Evolutionary conservation across 2,329 filamentous ascomycete genomes (phyloP), one percentile per base, ranked within the genome.

Genomic region (Ceratocystis albifundus): DNA sequence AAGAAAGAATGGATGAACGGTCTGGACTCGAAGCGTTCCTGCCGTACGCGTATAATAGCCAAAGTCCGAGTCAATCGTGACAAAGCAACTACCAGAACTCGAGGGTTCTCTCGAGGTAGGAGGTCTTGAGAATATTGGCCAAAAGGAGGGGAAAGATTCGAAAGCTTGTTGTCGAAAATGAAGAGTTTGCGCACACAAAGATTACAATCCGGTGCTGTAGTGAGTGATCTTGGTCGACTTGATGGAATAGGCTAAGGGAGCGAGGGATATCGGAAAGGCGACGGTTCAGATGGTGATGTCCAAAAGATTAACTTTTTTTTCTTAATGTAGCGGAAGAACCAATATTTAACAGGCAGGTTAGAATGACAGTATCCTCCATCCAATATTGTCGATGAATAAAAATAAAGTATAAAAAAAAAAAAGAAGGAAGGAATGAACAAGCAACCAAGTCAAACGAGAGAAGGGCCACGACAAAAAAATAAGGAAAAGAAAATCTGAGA

Each of bases 61-160:
- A 12, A 36, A 10, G 55, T 59, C 55, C 55, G 55, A 59, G 55
- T 59, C 55, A 59, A 59, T 15, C 55, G 28, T 36, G 28, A 36
- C 55, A n/a, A 59, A 10, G 55, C 30, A 36, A 59, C 25, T 32
- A 25, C 8, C 48, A 28, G 25, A 25, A 25, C 2, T 25, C 8
- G 22, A 25, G 48, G 48, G 1, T 53, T 53, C 5, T 53, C 28
- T 15, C 3, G 36, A 41, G 10, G 36, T 12, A 36, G n/a, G n/a
- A 36, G n/a, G n/a, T 59, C 28, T 17, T 30, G 5, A 59, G 53
- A 32, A 8, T 15, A 59, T 36, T n/a, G 25, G 17, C 4, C 17
- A 25, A 55, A n/a, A 59, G 30, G 30, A 5, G 32, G 17, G 7
- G 17, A 59, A 36, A 59, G 8, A 20, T 17, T 5, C 12, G 55